Percentiles rank a stretch among this genome's conserved stretches.
Evolutionary conservation across 2,329 filamentous ascomycete genomes (phyloP).

Genomic region (Penicillium janthinellum): DNA sequence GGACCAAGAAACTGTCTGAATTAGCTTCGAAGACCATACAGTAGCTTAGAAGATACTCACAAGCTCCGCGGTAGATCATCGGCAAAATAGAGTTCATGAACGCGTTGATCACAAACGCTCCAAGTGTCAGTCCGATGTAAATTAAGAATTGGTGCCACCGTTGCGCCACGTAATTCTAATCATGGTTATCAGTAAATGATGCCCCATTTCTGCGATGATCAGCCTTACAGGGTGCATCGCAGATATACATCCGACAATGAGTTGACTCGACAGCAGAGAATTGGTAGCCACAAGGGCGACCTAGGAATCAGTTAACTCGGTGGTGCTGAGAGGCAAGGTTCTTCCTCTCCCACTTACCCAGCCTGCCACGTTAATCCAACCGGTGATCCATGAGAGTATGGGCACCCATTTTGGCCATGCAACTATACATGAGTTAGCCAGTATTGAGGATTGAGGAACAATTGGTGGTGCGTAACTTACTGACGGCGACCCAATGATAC

Average conservation of each 20-base stretch:
- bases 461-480: conserved; percentile 28
- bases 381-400: conserved; percentile 67
- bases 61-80: conserved; percentile 66
- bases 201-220: background rate
- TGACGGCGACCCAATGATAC: conserved; percentile 70
- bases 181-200: background rate
- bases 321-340: background rate
- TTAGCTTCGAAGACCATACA: conserved; percentile 4
- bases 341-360: conserved; percentile 53
- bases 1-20: conserved; percentile 61
- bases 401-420: conserved; percentile 62
- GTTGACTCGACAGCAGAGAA: conserved; percentile 65
- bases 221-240: conserved; percentile 55
- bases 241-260: conserved; percentile 66
- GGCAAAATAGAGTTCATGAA: conserved; percentile 66
- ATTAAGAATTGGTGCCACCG: conserved; percentile 74
- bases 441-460: too few species aligned
- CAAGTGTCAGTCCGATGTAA: conserved; percentile 63
- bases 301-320: conserved; percentile 27
- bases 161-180: conserved; percentile 54
- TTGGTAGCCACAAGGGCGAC: conserved; percentile 66
- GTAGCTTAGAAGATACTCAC: conserved; percentile 18
- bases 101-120: conserved; percentile 65
- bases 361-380: conserved; percentile 69
- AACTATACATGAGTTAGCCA: conserved; percentile 38